Base-by-base conservation (phyloP, 2,329 filamentous ascomycete genomes). In the Trichoderma polysporum region DNA sequence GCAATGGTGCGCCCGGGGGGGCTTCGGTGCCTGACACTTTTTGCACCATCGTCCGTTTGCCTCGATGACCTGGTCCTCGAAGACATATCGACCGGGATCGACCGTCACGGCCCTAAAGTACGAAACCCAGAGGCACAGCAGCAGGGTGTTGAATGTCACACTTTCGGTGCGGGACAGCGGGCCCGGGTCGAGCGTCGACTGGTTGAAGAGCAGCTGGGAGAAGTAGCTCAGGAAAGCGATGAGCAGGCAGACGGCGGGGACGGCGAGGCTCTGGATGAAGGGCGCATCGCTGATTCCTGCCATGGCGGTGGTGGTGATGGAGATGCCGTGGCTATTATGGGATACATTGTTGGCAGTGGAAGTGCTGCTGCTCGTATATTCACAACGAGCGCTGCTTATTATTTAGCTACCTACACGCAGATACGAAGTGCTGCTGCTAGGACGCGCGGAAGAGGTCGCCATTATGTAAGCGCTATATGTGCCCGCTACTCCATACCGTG, bases 1-100 rank as follows among this genome's bases (percentile, higher is more conserved):
- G 80, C 92, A 96, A 81, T 96, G 92, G 82, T 95, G 92, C 1
- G 91, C 87, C 70, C 92, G 83, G 0, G 90, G 88, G 1, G 92
- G 91, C 74, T 95, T 95, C 13, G 87, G 87, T 37, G 86, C 85
- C 56, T 86, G 81, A 77, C 92, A 96, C 77, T 91, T 93, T 70
- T 85, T 86, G 80, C 92, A 96, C 90, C 91, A 94, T 60, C 84
- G 71, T 19, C 72, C 72, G 19, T 78, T 73, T 12, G 74, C 74
- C 53, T 80, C 76, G 37, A 78, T 71, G 8, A 78, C 74, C 7
- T 72, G 70, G 2, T 77, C 75, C 25, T 79, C 73, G 69, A 85
- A 86, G 67, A 74, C 70, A 72, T 86, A 87, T 19, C 81, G 82
- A 57, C 87, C 88, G 0, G 88, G 86, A 69, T 88, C 81, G 71